These are phyloP conservation scores for Acanthamoeba healyi DNA, from an alignment of 208 protist genomes.

Conservation along the genomic window DNA sequence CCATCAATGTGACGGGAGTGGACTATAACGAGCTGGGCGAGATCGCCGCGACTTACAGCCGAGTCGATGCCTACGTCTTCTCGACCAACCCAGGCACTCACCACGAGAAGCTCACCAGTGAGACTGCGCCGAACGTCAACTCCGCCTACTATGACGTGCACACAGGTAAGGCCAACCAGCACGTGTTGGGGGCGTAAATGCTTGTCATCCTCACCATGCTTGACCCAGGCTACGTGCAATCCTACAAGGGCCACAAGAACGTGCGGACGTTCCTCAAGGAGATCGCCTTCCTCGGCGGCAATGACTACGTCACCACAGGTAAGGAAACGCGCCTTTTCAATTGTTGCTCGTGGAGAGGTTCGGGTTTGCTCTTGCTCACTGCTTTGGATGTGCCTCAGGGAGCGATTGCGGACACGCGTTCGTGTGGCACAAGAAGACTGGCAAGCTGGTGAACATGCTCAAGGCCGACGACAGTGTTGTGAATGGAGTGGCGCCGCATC, in stretches of 20 bases:
- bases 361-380: neutral
- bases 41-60: conserved; percentile 3
- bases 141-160: neutral
- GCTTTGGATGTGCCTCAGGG: neutral
- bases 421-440: neutral
- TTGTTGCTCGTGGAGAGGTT: neutral
- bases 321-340: too few species aligned
- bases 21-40: neutral
- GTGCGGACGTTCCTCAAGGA: conserved; percentile 25
- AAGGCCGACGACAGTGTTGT: conserved; percentile 28
- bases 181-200: too few species aligned
- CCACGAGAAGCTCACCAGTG: neutral
- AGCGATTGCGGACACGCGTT: conserved; percentile 25
- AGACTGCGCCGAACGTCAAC: neutral
- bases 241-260: conserved; percentile 11
- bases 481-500: conserved; percentile 23
- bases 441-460: conserved; percentile 11
- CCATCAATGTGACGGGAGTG: neutral
- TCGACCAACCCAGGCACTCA: neutral
- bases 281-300: conserved; percentile 8
- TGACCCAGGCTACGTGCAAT: neutral
- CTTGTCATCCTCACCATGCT: neutral
- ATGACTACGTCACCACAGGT: conserved; percentile 14
- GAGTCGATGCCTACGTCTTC: conserved; percentile 14
- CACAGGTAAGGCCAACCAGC: neutral